Conservation (phyloP, 2,329 filamentous ascomycete genomes). For the Phoma sp. region DNA sequence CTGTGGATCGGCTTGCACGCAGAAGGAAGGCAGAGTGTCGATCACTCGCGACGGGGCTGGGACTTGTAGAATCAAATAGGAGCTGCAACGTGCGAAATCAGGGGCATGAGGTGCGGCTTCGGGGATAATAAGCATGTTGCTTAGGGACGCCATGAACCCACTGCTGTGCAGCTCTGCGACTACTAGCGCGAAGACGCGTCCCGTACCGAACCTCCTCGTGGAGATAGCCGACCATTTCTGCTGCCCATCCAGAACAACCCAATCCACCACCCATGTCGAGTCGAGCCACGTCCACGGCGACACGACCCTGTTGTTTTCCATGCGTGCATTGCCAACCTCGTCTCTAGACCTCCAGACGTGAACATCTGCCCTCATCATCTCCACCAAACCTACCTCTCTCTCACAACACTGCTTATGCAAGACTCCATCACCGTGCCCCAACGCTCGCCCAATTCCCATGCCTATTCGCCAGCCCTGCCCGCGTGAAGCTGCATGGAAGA, state of each 20-base stretch:
- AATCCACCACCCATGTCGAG: slow-evolving; percentile 1
- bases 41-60: slow-evolving; percentile 13
- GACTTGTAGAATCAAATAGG: not conserved
- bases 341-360: slow-evolving; percentile 1
- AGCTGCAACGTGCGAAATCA: not conserved
- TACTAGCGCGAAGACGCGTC: slow-evolving; percentile 13
- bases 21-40: slow-evolving; percentile 17
- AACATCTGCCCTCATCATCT: slow-evolving; percentile 12
- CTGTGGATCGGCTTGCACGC: slow-evolving; percentile 7
- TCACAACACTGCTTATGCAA: slow-evolving; percentile 25
- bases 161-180: slow-evolving; percentile 12
- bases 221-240: slow-evolving; percentile 6
- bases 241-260: slow-evolving; percentile 5
- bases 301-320: not conserved
- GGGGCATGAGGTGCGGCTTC: slow-evolving; percentile 13
- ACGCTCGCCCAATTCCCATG: not conserved
- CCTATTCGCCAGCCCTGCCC: slow-evolving; percentile 21
- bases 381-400: slow-evolving; percentile 17
- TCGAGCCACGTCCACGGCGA: slow-evolving; percentile 12
- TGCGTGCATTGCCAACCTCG: no score
- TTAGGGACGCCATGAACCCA: slow-evolving; percentile 15
- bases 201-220: slow-evolving; percentile 7
- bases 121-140: slow-evolving; percentile 10
- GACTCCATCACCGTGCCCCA: slow-evolving; percentile 21
- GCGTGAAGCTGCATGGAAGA: slow-evolving; percentile 25